Evolutionary conservation across 2,329 filamentous ascomycete genomes (phyloP).

Genomic region (Diaporthe batatas): DNA sequence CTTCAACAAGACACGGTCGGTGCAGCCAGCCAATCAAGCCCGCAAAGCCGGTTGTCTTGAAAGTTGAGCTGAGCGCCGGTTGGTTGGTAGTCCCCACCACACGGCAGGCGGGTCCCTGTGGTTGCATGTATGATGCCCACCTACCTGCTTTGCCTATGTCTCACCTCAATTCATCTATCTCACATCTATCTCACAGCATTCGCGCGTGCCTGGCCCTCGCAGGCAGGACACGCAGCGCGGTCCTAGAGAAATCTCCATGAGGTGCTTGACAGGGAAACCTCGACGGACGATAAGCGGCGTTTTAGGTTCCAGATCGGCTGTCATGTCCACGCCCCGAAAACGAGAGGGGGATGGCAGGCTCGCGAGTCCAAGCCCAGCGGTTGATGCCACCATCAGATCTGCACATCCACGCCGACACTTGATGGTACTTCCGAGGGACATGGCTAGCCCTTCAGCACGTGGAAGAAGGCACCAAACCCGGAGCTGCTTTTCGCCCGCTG

Average conservation of each 20-base stretch:
- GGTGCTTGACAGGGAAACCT: neutral
- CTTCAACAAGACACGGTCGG: neutral
- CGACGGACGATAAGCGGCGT: neutral
- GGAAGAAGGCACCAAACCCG: neutral
- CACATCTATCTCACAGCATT: slow-evolving; percentile 11
- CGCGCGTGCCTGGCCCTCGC: slow-evolving; percentile 8
- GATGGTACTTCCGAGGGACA: neutral
- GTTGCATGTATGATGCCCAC: slow-evolving; percentile 11
- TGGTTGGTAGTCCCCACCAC: slow-evolving; percentile 16
- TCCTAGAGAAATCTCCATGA: neutral
- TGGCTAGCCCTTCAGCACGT: slow-evolving; percentile 8
- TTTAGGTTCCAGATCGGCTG: neutral
- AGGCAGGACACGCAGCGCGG: neutral
- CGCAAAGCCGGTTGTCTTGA: neutral
- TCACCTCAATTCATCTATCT: slow-evolving; percentile 18
- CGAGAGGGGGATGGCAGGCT: too few relatives aligned
- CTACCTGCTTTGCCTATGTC: slow-evolving; percentile 12
- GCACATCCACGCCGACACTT: neutral
- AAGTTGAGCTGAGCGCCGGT: slow-evolving; percentile 29
- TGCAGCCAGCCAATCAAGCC: slow-evolving; percentile 18
- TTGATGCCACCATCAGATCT: neutral
- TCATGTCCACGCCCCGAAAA: neutral
- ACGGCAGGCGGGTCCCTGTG: slow-evolving; percentile 6
- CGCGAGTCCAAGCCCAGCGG: neutral
- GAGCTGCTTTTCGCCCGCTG: slow-evolving; percentile 1